Evolutionary conservation across 1,139 yeast genomes (phyloP).

Genomic region (Yamadazyma spencermartinsiae): DNA sequence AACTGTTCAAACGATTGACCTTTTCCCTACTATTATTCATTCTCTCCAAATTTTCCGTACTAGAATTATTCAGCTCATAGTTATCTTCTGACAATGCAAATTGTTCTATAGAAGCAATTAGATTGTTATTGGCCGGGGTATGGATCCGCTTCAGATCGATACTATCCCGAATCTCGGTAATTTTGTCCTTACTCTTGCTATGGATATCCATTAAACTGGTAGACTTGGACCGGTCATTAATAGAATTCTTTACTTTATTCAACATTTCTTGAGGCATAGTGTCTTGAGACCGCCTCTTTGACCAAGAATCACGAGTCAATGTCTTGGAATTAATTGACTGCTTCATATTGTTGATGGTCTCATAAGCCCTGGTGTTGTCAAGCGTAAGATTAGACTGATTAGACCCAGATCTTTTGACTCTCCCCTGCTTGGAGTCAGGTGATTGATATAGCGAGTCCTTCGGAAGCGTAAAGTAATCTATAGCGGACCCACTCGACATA

Average conservation of each 20-base stretch:
- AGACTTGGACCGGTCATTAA: slow-evolving; percentile 23
- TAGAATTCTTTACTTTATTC: slow-evolving; percentile 23
- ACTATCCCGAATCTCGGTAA: slow-evolving; percentile 29
- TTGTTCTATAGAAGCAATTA: slow-evolving; percentile 6
- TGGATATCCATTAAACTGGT: slow-evolving; percentile 9
- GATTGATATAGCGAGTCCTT: slow-evolving; percentile 9
- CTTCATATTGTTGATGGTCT: slow-evolving; percentile 25
- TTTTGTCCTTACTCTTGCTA: slow-evolving; percentile 14
- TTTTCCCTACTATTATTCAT: no score
- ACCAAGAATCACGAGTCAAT: slow-evolving; percentile 16
- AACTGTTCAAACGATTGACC: no score
- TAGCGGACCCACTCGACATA: slow-evolving; percentile 4
- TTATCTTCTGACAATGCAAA: slow-evolving; percentile 3
- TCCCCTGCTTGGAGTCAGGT: slow-evolving; percentile 1
- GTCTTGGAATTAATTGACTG: slow-evolving; percentile 25
- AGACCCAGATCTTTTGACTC: slow-evolving; percentile 8
- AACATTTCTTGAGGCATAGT: slow-evolving; percentile 33
- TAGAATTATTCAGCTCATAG: slow-evolving; percentile 10
- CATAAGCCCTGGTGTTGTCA: slow-evolving; percentile 20
- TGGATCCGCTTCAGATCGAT: slow-evolving; percentile 26
- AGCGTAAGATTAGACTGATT: slow-evolving; percentile 11
- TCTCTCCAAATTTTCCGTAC: slow-evolving; percentile 7
- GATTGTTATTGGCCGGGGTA: slow-evolving; percentile 11
- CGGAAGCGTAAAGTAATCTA: slow-evolving; percentile 17
- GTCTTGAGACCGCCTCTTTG: slow-evolving; percentile 21